Evolutionary conservation across 495 filamentous ascomycete genomes (phyloP).

Genomic region (Stereocaulon alpinum): DNA sequence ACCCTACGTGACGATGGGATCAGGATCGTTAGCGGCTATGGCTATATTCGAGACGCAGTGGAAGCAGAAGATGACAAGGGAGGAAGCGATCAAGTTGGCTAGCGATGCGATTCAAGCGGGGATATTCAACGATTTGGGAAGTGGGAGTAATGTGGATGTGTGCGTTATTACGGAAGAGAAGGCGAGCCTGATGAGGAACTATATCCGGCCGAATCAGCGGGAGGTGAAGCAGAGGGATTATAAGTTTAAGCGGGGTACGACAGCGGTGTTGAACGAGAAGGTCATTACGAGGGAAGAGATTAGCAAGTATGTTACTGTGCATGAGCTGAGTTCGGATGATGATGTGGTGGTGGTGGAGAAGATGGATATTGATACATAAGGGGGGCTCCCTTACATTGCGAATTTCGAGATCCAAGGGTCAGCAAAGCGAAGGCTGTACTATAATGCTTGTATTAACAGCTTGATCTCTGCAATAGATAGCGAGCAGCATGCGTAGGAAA

Average conservation of each 20-base stretch:
- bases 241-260: slow-evolving; percentile 78
- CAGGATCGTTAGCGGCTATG: slow-evolving; percentile 93
- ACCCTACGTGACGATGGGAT: slow-evolving; percentile 98
- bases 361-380: slow-evolving; percentile 79
- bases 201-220: slow-evolving; percentile 83
- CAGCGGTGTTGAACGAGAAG: slow-evolving; percentile 87
- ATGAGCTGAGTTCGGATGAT: slow-evolving; percentile 56
- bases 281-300: slow-evolving; percentile 87
- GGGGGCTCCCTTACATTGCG: background rate
- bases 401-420: too few species aligned
- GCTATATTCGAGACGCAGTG: slow-evolving; percentile 95
- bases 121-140: slow-evolving; percentile 98
- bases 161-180: slow-evolving; percentile 89
- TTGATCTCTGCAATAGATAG: background rate
- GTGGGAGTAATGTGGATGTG: slow-evolving; percentile 94
- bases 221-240: slow-evolving; percentile 89
- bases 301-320: slow-evolving; percentile 86
- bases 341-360: slow-evolving; percentile 59
- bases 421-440: slow-evolving; percentile 5
- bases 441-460: slow-evolving; percentile 18
- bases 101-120: slow-evolving; percentile 86
- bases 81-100: slow-evolving; percentile 74
- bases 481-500: background rate
- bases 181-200: slow-evolving; percentile 83
- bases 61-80: slow-evolving; percentile 67